These are phyloP conservation scores for Camellia granthamiana DNA, from an alignment of 148 eudicot genomes.

Conservation along the genomic window DNA sequence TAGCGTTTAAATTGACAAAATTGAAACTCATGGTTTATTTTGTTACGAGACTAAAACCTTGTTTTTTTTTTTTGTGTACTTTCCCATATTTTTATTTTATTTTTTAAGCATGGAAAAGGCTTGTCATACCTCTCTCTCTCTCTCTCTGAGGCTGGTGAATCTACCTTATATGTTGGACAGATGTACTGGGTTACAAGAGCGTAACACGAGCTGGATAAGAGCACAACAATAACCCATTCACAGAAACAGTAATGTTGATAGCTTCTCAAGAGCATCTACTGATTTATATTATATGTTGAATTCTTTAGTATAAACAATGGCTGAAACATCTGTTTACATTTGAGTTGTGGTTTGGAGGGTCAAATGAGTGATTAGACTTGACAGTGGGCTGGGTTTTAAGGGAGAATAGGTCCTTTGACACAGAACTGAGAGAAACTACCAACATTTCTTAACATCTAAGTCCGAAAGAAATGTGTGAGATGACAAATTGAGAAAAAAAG, in stretches of 20 bases:
- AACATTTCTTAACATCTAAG: no score
- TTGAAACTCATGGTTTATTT: no score
- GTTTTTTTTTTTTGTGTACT: no score
- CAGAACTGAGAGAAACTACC: background rate
- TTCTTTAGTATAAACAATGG: background rate
- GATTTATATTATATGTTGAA: background rate
- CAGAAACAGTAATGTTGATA: background rate
- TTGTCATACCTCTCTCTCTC: background rate
- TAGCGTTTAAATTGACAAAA: no score
- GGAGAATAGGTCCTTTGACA: background rate
- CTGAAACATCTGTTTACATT: background rate
- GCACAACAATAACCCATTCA: background rate
- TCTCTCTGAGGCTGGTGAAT: no score
- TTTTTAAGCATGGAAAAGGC: background rate
- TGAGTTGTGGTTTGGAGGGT: background rate
- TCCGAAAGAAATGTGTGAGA: no score
- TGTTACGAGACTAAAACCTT: no score
- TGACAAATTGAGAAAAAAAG: no score
- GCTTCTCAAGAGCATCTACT: background rate
- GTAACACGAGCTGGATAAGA: background rate
- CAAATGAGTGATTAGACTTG: background rate
- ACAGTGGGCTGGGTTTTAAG: background rate
- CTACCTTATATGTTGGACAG: background rate
- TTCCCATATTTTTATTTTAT: no score
- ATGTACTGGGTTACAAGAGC: background rate